Evolutionary conservation across 2,329 filamentous ascomycete genomes (phyloP), one percentile per base, ranked within the genome.

Genomic region (Diaporthe nobilis): DNA sequence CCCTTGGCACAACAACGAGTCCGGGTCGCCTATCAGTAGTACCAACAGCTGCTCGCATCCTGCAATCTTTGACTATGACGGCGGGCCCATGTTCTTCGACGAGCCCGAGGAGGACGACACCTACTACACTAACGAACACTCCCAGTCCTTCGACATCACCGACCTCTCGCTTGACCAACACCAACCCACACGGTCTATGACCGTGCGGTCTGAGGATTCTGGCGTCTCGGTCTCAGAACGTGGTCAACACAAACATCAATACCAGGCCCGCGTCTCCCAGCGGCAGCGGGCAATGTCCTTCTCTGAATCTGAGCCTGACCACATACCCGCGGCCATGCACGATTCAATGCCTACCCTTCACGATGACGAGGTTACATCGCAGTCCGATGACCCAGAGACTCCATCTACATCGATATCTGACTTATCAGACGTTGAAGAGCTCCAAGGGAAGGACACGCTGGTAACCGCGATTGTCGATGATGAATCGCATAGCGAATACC

Each of bases 211-310:
- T 13, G 86, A 88, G 42, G 86, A 86, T 22, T 85, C 84, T 20
- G 83, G 81, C 58, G 81, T 84, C 7, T 85, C 85, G 4, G 83
- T 84, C 7, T 81, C 80, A 22, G 84, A 85, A 42, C 77, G 80
- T 37, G 81, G 82, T n/a, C 77, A 82, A 71, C 76, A 85, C 79
- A 73, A 85, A 79, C 81, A 84, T 81, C 77, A 77, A 44, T 75
- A 83, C 47, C 75, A 80, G 74, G 79, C 78, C 57, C 81, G 84
- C 67, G 86, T 86, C 1, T 86, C 87, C 7, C 85, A 87, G 12
- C 86, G 88, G 72, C 85, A 87, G 12, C 86, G 88, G 72, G 87
- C 86, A 20, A 83, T 88, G 72, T 90, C 89, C 2, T 89, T 89
- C 78, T 90, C 88, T 1, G 88, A 87, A 70, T 88, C 86, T 0